Evolutionary conservation across 345 rosid genomes (phyloP).

Genomic region (Salix dunnii): DNA sequence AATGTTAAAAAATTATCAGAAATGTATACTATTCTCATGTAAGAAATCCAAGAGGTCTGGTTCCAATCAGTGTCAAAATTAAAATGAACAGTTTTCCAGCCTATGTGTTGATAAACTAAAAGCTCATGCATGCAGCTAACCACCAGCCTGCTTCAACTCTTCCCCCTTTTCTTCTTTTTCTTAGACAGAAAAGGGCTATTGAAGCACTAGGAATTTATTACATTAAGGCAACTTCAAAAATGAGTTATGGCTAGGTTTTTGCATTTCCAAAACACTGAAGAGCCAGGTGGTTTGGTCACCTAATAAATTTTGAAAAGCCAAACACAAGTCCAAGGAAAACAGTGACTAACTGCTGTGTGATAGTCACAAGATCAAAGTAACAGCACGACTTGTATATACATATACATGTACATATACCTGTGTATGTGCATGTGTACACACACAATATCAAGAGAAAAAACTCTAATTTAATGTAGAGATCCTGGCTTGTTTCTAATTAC

Average conservation of each 20-base stretch:
- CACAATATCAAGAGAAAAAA: no score
- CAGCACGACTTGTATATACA: not conserved
- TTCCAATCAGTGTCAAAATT: not conserved
- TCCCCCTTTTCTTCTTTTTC: no score
- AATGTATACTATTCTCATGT: not conserved
- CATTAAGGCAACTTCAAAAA: not conserved
- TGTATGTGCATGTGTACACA: no score
- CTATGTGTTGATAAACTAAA: no score
- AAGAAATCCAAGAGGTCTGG: not conserved
- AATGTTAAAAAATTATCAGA: slow-evolving; percentile 1
- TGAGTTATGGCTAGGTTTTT: not conserved
- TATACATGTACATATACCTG: no score
- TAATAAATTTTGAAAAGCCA: not conserved
- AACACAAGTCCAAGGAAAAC: not conserved
- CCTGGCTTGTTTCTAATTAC: slow-evolving; percentile 36
- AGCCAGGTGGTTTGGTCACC: not conserved
- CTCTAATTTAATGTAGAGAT: not conserved
- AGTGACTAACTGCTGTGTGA: not conserved
- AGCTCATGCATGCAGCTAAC: no score
- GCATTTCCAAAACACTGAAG: not conserved
- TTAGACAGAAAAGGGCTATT: no score
- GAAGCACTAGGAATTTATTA: no score
- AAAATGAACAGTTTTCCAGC: no score
- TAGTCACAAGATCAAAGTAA: not conserved
- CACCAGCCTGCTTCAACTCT: no score